A percentile compares a stretch with the other conserved stretches of the same genome.
phyloP scores from a whole-genome alignment of 2,329 filamentous ascomycete species.

The Scortechinia acanthostroma region DNA sequence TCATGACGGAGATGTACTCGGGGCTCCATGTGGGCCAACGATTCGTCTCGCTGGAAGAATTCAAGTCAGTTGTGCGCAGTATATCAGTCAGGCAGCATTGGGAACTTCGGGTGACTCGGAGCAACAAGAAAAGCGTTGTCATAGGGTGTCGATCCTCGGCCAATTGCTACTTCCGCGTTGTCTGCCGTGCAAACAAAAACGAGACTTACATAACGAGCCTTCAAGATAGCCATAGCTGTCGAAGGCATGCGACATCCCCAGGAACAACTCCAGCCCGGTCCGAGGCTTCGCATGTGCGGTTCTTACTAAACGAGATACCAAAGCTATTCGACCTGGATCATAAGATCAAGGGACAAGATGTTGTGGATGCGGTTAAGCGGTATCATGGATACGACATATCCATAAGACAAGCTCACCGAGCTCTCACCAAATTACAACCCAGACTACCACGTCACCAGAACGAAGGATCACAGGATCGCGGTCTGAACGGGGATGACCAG shows the following conservation, averaged over 20 bases:
- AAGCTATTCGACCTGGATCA: conserved; percentile 26
- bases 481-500: neutral
- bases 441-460: no score
- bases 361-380: conserved; percentile 26
- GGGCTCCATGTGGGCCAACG: conserved; percentile 25
- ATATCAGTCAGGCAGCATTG: conserved; percentile 28
- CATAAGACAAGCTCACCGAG: conserved; percentile 25
- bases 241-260: conserved; percentile 15
- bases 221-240: conserved; percentile 25
- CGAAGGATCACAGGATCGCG: no score
- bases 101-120: conserved; percentile 26
- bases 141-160: conserved; percentile 24
- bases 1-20: conserved; percentile 26
- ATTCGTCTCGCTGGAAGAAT: conserved; percentile 25
- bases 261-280: conserved; percentile 22
- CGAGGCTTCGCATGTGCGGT: conserved; percentile 26
- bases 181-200: conserved; percentile 27
- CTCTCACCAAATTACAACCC: conserved; percentile 22
- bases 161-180: conserved; percentile 26
- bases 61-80: conserved; percentile 23
- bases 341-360: conserved; percentile 23
- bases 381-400: conserved; percentile 28
- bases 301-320: conserved; percentile 24
- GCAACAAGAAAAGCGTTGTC: conserved; percentile 29
- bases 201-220: conserved; percentile 26